Conservation (phyloP, 208 protist species). For the Trypanosoma boissoni region DNA sequence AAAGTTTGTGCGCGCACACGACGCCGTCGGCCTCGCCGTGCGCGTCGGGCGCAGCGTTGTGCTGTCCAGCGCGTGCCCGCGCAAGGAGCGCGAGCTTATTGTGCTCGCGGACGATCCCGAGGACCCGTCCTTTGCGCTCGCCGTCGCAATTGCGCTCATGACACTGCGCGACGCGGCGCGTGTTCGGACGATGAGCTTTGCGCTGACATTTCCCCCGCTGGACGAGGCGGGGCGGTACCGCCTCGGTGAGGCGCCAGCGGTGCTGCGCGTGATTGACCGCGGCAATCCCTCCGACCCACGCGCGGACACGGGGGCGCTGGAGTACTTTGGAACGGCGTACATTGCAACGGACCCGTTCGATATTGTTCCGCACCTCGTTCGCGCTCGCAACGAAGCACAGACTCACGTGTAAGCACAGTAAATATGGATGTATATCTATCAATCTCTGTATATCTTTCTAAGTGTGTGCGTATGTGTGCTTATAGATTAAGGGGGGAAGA, state of each 20-base stretch:
- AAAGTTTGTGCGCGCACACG: conserved; percentile 23
- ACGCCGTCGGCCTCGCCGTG: conserved; percentile 29
- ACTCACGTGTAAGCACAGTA: no score
- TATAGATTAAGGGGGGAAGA: no score
- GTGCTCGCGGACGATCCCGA: conserved; percentile 20
- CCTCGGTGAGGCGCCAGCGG: conserved; percentile 14
- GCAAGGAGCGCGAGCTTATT: conserved; percentile 37
- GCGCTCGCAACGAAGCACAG: no score
- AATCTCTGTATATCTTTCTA: no score
- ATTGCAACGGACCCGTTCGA: conserved; percentile 29
- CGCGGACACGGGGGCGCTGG: conserved; percentile 35
- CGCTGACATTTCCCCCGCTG: conserved; percentile 27
- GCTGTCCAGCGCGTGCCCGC: conserved; percentile 26
- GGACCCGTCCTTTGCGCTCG: conserved; percentile 18
- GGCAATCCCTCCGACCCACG: conserved; percentile 31
- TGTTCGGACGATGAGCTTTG: conserved; percentile 22
- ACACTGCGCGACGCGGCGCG: conserved; percentile 20
- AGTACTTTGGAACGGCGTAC: conserved; percentile 36
- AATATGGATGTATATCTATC: no score
- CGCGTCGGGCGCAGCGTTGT: conserved; percentile 12
- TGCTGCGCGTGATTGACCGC: conserved; percentile 35
- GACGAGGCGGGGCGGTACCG: not conserved
- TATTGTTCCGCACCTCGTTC: conserved; percentile 15
- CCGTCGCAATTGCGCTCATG: conserved; percentile 25
- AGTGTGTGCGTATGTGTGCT: no score